Evolutionary conservation across 805 yeast species (phyloP).

Genomic region (Pichia eremophila): DNA sequence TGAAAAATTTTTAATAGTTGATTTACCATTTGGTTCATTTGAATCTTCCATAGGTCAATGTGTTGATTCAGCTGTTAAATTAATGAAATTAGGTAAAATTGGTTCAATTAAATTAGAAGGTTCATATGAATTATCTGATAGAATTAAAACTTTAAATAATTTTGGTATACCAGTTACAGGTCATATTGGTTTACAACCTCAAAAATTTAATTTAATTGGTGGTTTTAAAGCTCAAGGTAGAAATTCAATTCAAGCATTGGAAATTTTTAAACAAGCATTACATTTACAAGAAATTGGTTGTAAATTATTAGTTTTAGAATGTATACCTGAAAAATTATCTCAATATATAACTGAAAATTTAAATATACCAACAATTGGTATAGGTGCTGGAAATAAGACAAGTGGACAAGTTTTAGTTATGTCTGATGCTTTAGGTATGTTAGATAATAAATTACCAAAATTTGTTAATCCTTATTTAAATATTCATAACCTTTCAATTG

Average conservation of each 20-base stretch:
- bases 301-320: constrained; percentile 68
- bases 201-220: constrained; percentile 64
- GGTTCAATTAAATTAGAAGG: constrained; percentile 85
- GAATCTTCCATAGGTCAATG: constrained; percentile 62
- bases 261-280: constrained; percentile 56
- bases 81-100: constrained; percentile 49
- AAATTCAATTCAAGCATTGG: constrained; percentile 42
- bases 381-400: constrained; percentile 83
- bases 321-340: constrained; percentile 73
- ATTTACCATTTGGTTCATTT: constrained; percentile 82
- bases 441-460: constrained; percentile 43
- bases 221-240: constrained; percentile 87
- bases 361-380: constrained; percentile 80
- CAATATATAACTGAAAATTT: constrained; percentile 49
- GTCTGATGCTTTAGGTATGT: constrained; percentile 75
- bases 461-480: constrained; percentile 67
- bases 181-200: constrained; percentile 91
- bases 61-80: constrained; percentile 40
- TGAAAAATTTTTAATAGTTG: constrained; percentile 65
- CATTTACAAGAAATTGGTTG: constrained; percentile 70
- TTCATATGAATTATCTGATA: constrained; percentile 46
- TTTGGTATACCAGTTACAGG: constrained; percentile 87
- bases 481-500: constrained; percentile 37
- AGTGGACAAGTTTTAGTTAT: constrained; percentile 89
- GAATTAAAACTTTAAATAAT: constrained; percentile 45